These are phyloP conservation scores for Actinomortierella ambigua DNA, from an alignment of 371 early-diverging fungal species.

Conservation along the genomic window DNA sequence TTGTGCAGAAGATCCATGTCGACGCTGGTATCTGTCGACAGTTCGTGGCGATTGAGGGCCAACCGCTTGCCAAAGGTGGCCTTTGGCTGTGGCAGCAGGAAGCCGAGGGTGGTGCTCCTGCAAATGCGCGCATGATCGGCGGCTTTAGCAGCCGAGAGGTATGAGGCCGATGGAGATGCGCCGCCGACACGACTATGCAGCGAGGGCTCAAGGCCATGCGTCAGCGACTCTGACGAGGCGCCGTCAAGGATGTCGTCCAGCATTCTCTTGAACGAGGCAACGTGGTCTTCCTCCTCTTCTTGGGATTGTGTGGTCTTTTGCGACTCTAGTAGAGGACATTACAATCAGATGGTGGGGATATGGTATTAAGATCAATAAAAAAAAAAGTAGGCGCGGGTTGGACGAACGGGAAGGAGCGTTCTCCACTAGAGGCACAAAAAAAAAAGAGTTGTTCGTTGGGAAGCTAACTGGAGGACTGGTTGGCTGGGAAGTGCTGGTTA, in stretches of 20 bases:
- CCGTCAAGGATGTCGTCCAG: constrained; percentile 45
- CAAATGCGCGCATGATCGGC: constrained; percentile 38
- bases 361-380: too few species aligned
- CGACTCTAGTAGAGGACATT: too few species aligned
- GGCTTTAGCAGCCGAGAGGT: constrained; percentile 22
- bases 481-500: too few species aligned
- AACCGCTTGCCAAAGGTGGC: constrained; percentile 37
- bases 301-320: too few species aligned
- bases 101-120: constrained; percentile 40
- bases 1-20: constrained; percentile 33
- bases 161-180: constrained; percentile 13
- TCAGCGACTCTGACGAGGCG: constrained; percentile 39
- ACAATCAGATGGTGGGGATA: too few species aligned
- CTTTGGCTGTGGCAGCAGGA: constrained; percentile 42
- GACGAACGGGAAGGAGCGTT: too few species aligned
- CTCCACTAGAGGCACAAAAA: too few species aligned
- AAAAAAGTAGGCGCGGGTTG: too few species aligned
- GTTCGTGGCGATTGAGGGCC: constrained; percentile 15
- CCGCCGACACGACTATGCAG: constrained; percentile 28
- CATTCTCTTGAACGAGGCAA: constrained; percentile 45
- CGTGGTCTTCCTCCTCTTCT: constrained; percentile 41
- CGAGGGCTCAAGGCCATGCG: constrained; percentile 34
- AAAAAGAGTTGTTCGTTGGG: too few species aligned
- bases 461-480: too few species aligned
- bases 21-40: constrained; percentile 18